Conservation (phyloP, 1,284 basidiomycete species). For the Pisolithus thermaeus region DNA sequence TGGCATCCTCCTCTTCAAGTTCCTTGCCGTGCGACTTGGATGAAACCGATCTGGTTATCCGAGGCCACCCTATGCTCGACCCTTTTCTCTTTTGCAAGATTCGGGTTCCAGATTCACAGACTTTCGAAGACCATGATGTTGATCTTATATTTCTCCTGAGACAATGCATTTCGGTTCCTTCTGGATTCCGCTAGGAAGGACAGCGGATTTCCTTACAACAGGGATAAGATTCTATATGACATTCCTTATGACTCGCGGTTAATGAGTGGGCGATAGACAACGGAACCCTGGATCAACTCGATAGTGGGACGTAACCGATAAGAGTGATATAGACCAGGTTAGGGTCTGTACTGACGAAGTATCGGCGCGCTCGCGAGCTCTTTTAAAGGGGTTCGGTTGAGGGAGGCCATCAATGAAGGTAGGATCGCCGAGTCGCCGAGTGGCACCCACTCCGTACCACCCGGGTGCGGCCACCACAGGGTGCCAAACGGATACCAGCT, state of each 20-base stretch:
- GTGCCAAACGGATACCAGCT: slow-evolving; percentile 38
- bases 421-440: slow-evolving; percentile 1
- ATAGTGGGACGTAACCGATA: slow-evolving; percentile 10
- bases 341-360: slow-evolving; percentile 20
- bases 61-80: slow-evolving; percentile 9
- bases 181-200: slow-evolving; percentile 20
- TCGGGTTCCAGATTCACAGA: slow-evolving; percentile 21
- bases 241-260: slow-evolving; percentile 17
- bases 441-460: slow-evolving; percentile 21
- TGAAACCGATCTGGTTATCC: not conserved
- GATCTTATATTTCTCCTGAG: slow-evolving; percentile 8
- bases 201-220: slow-evolving; percentile 14
- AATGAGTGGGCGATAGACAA: slow-evolving; percentile 9
- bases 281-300: slow-evolving; percentile 4
- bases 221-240: slow-evolving; percentile 23
- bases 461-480: slow-evolving; percentile 31
- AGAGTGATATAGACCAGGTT: slow-evolving; percentile 17
- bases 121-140: slow-evolving; percentile 24
- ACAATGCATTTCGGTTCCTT: slow-evolving; percentile 18
- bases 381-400: slow-evolving; percentile 8
- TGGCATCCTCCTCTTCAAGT: not conserved
- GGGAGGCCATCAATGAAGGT: no score
- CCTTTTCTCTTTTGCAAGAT: slow-evolving; percentile 18
- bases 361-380: slow-evolving; percentile 20
- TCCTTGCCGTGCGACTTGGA: not conserved